These are phyloP conservation scores for Backusella parvicylindrica DNA, from an alignment of 192 early-diverging fungal species.

Conservation along the genomic window DNA sequence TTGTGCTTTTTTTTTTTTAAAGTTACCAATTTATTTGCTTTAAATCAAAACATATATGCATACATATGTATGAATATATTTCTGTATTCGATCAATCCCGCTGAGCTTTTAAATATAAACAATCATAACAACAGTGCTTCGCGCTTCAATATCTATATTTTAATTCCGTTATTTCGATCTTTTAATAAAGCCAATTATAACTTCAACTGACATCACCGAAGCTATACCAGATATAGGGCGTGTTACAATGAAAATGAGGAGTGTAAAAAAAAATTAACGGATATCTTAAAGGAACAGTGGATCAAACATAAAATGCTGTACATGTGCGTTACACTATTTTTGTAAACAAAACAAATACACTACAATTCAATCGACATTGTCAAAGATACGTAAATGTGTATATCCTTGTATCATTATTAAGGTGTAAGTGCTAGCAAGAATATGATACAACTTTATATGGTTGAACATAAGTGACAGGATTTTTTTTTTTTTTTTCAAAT, in stretches of 20 bases:
- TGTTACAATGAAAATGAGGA: background rate
- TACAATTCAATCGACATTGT: background rate
- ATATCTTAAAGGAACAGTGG: background rate
- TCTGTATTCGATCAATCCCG: background rate
- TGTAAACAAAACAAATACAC: background rate
- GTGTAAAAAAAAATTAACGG: background rate
- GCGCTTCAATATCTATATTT: background rate
- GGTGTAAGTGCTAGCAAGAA: background rate
- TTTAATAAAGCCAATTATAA: background rate
- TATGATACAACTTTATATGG: background rate
- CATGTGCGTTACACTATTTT: conserved; percentile 5
- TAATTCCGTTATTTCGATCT: background rate
- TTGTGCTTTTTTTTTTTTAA: background rate
- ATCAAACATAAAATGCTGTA: background rate
- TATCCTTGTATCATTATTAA: background rate
- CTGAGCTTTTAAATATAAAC: background rate
- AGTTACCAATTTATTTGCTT: background rate
- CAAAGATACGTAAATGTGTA: background rate
- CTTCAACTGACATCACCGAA: background rate
- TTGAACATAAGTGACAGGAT: background rate
- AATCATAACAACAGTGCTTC: background rate
- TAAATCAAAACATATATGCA: background rate
- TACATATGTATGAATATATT: background rate
- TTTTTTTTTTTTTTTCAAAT: background rate
- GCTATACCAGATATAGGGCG: background rate